Conservation (phyloP, 306 rosid genomes). For the Chamaecrista fasciculata region DNA sequence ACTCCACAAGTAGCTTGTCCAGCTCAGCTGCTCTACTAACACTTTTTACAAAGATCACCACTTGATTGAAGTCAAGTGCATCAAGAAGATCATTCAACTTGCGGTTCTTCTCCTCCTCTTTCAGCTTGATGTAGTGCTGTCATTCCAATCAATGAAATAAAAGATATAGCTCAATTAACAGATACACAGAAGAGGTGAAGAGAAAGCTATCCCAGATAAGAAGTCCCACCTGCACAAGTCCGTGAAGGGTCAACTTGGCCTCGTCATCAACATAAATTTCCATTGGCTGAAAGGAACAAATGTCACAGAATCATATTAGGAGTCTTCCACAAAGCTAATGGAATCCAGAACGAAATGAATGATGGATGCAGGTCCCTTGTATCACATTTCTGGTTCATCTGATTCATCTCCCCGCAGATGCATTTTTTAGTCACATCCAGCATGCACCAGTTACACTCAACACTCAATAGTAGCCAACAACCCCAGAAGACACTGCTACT, state of each 20-base stretch:
- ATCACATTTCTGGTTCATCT: slow-evolving; percentile 53
- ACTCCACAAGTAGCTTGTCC: slow-evolving; percentile 74
- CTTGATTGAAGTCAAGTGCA: slow-evolving; percentile 79
- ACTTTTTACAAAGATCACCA: slow-evolving; percentile 74
- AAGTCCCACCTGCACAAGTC: slow-evolving; percentile 64
- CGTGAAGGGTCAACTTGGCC: slow-evolving; percentile 77
- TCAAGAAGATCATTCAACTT: slow-evolving; percentile 84
- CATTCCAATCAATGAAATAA: slow-evolving; percentile 21
- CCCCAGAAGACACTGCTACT: background rate
- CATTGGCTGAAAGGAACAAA: slow-evolving; percentile 88
- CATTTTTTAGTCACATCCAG: slow-evolving; percentile 32
- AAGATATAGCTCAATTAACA: background rate
- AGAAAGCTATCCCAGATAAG: background rate
- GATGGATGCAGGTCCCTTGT: slow-evolving; percentile 54
- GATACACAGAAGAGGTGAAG: background rate
- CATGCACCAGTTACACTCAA: slow-evolving; percentile 37
- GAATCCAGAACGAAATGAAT: slow-evolving; percentile 70
- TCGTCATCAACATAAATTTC: slow-evolving; percentile 83
- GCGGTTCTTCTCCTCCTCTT: slow-evolving; percentile 72
- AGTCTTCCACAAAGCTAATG: slow-evolving; percentile 56
- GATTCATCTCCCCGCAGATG: slow-evolving; percentile 47
- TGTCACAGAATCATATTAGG: slow-evolving; percentile 65
- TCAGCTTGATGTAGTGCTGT: slow-evolving; percentile 82
- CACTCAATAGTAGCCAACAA: slow-evolving; percentile 31
- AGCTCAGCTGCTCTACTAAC: slow-evolving; percentile 76